Evolutionary conservation across 352 stramenopile species (phyloP), one percentile per base, ranked within the genome.

Genomic region (Phytophthora uliginosa): DNA sequence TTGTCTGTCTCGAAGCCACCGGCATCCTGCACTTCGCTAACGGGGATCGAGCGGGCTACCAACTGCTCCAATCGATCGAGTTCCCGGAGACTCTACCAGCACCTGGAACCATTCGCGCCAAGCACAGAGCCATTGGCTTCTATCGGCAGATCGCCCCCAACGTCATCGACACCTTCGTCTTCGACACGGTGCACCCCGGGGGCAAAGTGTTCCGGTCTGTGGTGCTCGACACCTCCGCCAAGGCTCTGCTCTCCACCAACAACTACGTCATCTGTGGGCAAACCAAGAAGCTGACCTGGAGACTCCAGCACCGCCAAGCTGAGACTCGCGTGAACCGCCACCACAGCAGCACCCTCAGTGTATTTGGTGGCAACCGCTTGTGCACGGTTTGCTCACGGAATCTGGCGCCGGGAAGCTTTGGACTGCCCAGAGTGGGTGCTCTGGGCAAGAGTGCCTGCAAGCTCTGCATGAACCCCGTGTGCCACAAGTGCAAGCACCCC

Each of bases 1-100:
- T 84, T 38, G 76, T 90, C 8, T 81, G 81, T 45, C 59, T 92
- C n/a, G 82, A 92, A 51, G 71, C 80, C 13, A 88, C 77, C 2
- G 84, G 82, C 2, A 63, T 90, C 38, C 74, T 76, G 7, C 53
- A 73, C 6, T 74, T 90, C 10, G 47, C 59, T 2, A 88, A 79
- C 33, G 76, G 76, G 40, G 79, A 91, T 51, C 67, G 73, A 40
- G 60, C 91, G 34, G 83, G 83, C 22, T 92, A 79, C 71, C 83
- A 92, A 34, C 62, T 89, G 8, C 66, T 89, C 28, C 82, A 91
- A 65, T 85, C 78, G 40, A 76, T 89, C 48, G 56, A 79, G 28
- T 82, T 82, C 33, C 71, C 66, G 13, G 52, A 56, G 9, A 84
- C 74, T 2, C 60, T 58, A 0, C 66, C 69, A 17, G 28, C 74